Base-by-base conservation (phyloP, 2,329 filamentous ascomycete species). In the Penicillium corylophilum region DNA sequence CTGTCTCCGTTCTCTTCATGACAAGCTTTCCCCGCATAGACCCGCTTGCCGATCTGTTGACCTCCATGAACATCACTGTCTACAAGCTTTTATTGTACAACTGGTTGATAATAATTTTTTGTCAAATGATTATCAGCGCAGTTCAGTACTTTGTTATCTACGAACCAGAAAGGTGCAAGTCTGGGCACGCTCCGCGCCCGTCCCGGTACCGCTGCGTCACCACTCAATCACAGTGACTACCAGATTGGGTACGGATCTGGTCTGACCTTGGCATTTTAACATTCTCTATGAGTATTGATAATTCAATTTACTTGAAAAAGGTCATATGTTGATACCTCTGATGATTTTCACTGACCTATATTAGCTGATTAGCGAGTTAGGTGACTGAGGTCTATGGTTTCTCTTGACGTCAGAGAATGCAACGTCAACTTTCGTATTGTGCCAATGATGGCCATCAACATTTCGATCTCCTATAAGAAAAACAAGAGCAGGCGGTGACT, bases 1-100 rank as follows among this genome's bases (percentile, higher is more conserved):
- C 13, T 20, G 16, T 6, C 36, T 51, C 44, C 29, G 48, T n/a
- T n/a, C 6, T 23, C 29, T 29, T 38, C 15, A 33, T 13, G n/a
- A 33, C 15, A 50, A 45, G 33, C 35, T 41, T 44, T 40, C 42
- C 42, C 42, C 35, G 20, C 42, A 50, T 26, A 16, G 26, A 45
- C 20, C 35, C 42, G 35, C 26, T n/a, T 15, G 33, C 26, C 26
- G 33, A 50, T 45, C 41, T 41, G 20, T 38, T 20, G 23, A 20
- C 46, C 16, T n/a, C 18, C 16, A 20, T 10, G 35, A 18, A 20
- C 16, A 12, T 5, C 9, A 5, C 20, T 13, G 16, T 38, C 9
- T 13, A 38, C 10, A 10, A 2, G 4, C 10, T 20, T 5, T 5
- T 13, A 20, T 5, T 6, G 5, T 20, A 9, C 26, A 2, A 10